Evolutionary conservation across 176 grass and related monocot species (phyloP).

Genomic region (Ananas comosus): DNA sequence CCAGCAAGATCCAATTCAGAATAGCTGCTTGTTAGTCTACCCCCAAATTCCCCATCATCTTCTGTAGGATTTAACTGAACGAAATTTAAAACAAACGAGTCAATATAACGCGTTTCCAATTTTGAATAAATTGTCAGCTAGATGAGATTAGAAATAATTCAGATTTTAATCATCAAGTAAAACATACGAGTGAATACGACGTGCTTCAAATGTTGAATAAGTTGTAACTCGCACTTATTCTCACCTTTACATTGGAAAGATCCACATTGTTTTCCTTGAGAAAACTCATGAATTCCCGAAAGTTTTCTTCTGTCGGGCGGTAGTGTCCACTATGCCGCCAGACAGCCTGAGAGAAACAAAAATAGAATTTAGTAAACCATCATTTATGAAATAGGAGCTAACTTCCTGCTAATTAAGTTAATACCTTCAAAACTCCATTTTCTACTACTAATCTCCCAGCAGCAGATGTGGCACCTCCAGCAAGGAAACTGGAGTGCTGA

Average conservation of each 20-base stretch:
- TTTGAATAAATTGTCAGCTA: background rate
- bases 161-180: background rate
- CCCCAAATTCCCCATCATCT: conserved; percentile 1
- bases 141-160: background rate
- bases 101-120: too few species aligned
- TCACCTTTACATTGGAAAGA: conserved; percentile 38
- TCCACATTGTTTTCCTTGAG: conserved; percentile 48
- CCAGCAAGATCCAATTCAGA: background rate
- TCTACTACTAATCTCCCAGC: conserved; percentile 66
- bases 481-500: conserved; percentile 99
- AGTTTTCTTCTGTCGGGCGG: conserved; percentile 52
- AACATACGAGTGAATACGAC: background rate
- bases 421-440: conserved; percentile 59
- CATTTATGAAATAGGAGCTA: background rate
- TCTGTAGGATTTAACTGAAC: conserved; percentile 9
- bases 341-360: conserved; percentile 31
- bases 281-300: conserved; percentile 56
- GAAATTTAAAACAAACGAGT: background rate
- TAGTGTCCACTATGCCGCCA: conserved; percentile 75
- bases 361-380: background rate
- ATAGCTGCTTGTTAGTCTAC: background rate
- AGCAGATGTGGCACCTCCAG: conserved; percentile 90
- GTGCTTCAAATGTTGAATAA: background rate
- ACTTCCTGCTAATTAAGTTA: conserved; percentile 1
- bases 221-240: background rate